These are phyloP conservation scores for Truncatella angustata DNA, from an alignment of 2,329 filamentous ascomycete species.

Conservation along the genomic window DNA sequence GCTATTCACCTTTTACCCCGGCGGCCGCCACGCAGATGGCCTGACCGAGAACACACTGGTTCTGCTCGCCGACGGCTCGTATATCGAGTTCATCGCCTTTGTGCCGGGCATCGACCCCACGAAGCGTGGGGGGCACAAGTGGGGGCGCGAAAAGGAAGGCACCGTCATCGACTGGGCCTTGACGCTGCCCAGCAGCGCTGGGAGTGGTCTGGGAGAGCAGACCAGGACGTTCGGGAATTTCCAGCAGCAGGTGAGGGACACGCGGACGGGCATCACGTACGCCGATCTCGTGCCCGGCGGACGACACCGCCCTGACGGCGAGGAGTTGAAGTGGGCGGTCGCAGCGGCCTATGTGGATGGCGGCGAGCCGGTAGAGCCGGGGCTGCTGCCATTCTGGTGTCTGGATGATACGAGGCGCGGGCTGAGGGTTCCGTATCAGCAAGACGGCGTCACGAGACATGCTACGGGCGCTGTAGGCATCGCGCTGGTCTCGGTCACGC, in stretches of 20 bases:
- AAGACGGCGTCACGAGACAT: constrained; percentile 41
- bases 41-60: constrained; percentile 62
- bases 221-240: constrained; percentile 30
- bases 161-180: constrained; percentile 61
- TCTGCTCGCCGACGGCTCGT: constrained; percentile 61
- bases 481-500: constrained; percentile 38
- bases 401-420: constrained; percentile 58
- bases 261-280: constrained; percentile 41
- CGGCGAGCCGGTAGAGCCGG: constrained; percentile 33
- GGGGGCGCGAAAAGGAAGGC: constrained; percentile 51
- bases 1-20: constrained; percentile 57
- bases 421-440: constrained; percentile 51
- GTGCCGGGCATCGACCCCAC: constrained; percentile 40
- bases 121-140: constrained; percentile 50
- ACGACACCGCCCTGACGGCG: constrained; percentile 52
- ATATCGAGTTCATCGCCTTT: constrained; percentile 67
- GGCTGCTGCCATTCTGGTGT: constrained; percentile 63
- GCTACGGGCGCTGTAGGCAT: constrained; percentile 51
- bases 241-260: constrained; percentile 33
- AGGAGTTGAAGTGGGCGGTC: constrained; percentile 58
- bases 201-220: constrained; percentile 15
- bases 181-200: constrained; percentile 32
- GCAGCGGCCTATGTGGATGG: constrained; percentile 37
- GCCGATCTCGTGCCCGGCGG: constrained; percentile 49
- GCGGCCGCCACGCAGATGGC: constrained; percentile 60